phyloP scores from a whole-genome alignment of 2,329 filamentous ascomycete genomes.

The Tolypocladium ovalisporum region DNA sequence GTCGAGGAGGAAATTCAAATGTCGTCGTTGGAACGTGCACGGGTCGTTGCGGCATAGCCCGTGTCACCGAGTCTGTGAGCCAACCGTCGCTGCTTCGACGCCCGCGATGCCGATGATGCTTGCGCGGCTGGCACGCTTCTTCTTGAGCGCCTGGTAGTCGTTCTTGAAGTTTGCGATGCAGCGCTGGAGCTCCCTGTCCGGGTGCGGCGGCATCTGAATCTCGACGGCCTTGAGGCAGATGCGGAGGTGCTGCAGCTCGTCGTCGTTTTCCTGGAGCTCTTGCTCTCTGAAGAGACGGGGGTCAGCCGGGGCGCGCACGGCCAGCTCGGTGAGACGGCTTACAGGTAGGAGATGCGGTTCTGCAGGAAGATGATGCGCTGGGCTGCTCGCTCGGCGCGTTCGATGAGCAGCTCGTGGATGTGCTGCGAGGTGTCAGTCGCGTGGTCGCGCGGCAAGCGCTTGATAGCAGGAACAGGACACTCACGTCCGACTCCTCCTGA shows the following conservation, averaged over 20 bases:
- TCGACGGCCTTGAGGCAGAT: constrained; percentile 54
- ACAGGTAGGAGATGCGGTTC: constrained; percentile 47
- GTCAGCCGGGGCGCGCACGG: neutral
- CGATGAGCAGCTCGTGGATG: constrained; percentile 50
- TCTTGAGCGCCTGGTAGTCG: constrained; percentile 42
- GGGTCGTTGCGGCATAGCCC: neutral
- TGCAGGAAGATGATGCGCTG: constrained; percentile 51
- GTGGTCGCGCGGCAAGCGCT: neutral
- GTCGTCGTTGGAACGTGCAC: too few relatives aligned
- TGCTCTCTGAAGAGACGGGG: constrained; percentile 32
- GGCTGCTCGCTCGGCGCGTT: constrained; percentile 44
- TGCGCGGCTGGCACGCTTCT: constrained; percentile 26
- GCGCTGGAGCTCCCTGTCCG: constrained; percentile 44
- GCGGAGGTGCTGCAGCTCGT: constrained; percentile 49
- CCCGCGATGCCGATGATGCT: constrained; percentile 17
- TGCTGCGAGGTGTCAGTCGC: constrained; percentile 27
- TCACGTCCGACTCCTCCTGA: constrained; percentile 49
- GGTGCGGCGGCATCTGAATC: constrained; percentile 41
- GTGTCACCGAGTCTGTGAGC: constrained; percentile 9
- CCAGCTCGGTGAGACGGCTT: constrained; percentile 10
- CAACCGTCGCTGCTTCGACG: constrained; percentile 14
- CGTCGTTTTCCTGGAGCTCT: constrained; percentile 44
- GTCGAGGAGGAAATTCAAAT: too few relatives aligned
- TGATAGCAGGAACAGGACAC: constrained; percentile 5
- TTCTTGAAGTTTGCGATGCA: constrained; percentile 52